Conservation (phyloP, 2,329 filamentous ascomycete species). For the Ilyonectria sp. region DNA sequence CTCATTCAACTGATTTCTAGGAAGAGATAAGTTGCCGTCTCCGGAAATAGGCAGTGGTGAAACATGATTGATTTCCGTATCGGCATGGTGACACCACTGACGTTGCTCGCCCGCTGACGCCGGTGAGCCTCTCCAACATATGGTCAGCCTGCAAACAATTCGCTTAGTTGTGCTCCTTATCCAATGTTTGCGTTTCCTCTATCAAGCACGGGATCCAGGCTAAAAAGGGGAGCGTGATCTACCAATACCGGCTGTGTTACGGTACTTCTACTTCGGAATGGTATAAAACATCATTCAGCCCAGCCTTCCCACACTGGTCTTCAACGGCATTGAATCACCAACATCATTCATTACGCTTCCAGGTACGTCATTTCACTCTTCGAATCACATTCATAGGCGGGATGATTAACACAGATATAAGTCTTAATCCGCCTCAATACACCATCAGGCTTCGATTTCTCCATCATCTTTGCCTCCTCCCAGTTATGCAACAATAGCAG, state of each 20-base stretch:
- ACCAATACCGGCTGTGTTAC: background rate
- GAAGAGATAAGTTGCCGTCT: background rate
- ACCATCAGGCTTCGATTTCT: background rate
- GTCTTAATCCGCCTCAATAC: background rate
- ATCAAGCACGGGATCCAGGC: background rate
- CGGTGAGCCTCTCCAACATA: background rate
- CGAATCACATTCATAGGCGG: background rate
- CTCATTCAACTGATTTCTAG: background rate
- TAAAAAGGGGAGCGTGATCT: background rate
- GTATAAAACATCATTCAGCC: background rate
- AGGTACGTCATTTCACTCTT: background rate
- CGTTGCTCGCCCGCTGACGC: background rate
- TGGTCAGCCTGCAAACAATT: background rate
- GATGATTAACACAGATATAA: background rate
- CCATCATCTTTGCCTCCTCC: background rate
- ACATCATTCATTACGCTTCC: background rate
- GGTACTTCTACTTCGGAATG: background rate
- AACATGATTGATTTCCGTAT: background rate
- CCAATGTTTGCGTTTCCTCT: conserved; percentile 6
- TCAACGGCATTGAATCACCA: background rate
- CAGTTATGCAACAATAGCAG: background rate
- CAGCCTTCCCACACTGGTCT: background rate
- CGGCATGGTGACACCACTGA: background rate
- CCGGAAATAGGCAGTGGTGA: background rate
- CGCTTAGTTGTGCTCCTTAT: background rate